A percentile compares a stretch with the other conserved stretches of the same genome.
phyloP scores from a whole-genome alignment of 106 monocot genomes.

The Iris macrosiphon region DNA sequence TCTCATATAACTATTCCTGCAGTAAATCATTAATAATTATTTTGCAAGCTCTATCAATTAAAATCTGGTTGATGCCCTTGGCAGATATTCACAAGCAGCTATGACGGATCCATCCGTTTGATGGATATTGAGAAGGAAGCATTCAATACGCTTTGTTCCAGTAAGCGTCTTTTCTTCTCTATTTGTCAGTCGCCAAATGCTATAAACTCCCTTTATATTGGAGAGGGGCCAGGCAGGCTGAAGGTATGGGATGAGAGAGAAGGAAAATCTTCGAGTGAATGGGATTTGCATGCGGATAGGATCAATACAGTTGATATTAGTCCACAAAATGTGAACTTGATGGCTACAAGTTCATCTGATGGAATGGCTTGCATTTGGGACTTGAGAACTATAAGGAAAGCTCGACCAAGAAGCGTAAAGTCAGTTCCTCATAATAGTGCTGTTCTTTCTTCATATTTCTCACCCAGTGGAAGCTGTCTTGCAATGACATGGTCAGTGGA shows the following conservation, averaged over 20 bases:
- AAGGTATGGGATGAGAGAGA: constrained; percentile 61
- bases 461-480: constrained; percentile 48
- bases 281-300: constrained; percentile 49
- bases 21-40: too few relatives aligned
- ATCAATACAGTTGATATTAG: constrained; percentile 72
- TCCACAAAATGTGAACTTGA: constrained; percentile 31
- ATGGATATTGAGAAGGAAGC: constrained; percentile 61
- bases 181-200: constrained; percentile 35
- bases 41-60: too few relatives aligned
- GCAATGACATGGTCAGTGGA: constrained; percentile 63
- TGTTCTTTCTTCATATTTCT: constrained; percentile 66
- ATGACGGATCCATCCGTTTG: constrained; percentile 57
- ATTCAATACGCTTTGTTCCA: constrained; percentile 35
- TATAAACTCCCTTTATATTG: constrained; percentile 45
- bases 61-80: too few relatives aligned
- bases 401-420: constrained; percentile 26
- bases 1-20: too few relatives aligned
- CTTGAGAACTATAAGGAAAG: constrained; percentile 36
- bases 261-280: constrained; percentile 37
- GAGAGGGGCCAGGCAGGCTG: constrained; percentile 37
- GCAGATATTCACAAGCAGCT: constrained; percentile 64
- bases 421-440: constrained; percentile 36
- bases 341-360: constrained; percentile 80
- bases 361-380: constrained; percentile 77
- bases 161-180: constrained; percentile 41